Evolutionary conservation across 306 rosid species (phyloP), one percentile per base, ranked within the genome.

Genomic region (Cucumis melo): DNA sequence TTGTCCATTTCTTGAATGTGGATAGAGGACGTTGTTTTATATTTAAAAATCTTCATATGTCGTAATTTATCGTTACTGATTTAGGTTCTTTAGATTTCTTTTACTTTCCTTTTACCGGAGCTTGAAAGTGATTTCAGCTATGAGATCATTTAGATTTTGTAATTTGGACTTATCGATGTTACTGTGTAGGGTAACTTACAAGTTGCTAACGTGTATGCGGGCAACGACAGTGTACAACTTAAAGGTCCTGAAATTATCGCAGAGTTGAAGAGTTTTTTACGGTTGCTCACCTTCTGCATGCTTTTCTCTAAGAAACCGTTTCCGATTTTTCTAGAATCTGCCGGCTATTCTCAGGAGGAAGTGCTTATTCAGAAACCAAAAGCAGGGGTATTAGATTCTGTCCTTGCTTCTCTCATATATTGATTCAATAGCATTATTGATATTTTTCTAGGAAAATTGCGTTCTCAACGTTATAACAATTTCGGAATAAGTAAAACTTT

Each of bases 331-430:
- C 87, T 94, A 82, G 97, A 90, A 72, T 87, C 95, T 74, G 91
- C 97, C 50, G 95, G 97, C 74, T 94, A 85, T 78, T 46, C 90
- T 2, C 75, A 46, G 78, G 92, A 94, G 10, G 95, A 89, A 81
- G 97, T 94, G 19, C 98, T 94, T 59, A 70, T 91, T 15, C 98
- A 94, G 87, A 89, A 87, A 87, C 97, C 97, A 50, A 94, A 94
- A 81, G 99, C 99, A 74, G 99, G 81, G 96, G 99, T 94, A 81
- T 29, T 70, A 46, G 39, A 41, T 66, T 70, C 13, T 46, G 12
- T 6, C 55, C 53, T 41, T 67, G 74, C 19, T 67, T 46, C 53
- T 46, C 53, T 46, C 53, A 46, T 46, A 67, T 10, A 6, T 67
- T 24, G 55, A 67, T n/a, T 42, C 36, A 11, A 20, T 67, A 20